Evolutionary conservation across 2,329 filamentous ascomycete genomes (phyloP), one percentile per base, ranked within the genome.

Genomic region (Ophiostoma fasciatum): DNA sequence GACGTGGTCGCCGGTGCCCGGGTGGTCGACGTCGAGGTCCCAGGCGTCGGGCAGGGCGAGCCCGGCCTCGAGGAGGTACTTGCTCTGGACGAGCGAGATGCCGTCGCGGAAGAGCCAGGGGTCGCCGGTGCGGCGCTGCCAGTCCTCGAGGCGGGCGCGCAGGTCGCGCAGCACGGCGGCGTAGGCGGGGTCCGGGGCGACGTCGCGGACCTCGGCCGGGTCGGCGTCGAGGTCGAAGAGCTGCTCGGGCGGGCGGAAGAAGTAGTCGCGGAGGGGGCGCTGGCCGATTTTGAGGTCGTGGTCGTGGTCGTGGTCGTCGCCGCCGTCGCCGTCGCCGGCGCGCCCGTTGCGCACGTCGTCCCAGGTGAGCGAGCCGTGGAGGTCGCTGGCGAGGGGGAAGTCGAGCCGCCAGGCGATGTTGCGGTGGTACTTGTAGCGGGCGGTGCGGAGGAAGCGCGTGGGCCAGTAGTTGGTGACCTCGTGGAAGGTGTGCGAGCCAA

Each of bases 401-500:
- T 67, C 62, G 0, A 68, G 56, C 3, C 54, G 50, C 61, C 60
- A 66, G 12, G 58, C 58, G 1, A 67, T 49, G 33, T 68, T 68
- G 13, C 64, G 58, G 42, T 68, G 64, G 43, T 67, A 67, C 45
- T 67, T 68, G 53, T 55, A 65, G 5, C 49, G 47, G 0, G 44
- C 46, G 3, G 48, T 55, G n/a, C 63, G 59, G 25, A 67, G 49
- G 42, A 55, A 61, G 11, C 63, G 55, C 1, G 63, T 68, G 0
- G 65, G 63, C 55, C 58, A 68, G 48, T 66, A 68, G 42, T 66
- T 65, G 6, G 55, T 57, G 3, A 62, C 50, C 40, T 68, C 63
- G 37, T 68, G 63, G 45, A 66, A 67, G 1, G 65, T 68, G 45
- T 68, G 64, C 1, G 62, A 66, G 13, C 64, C 63, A 39, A 61